Evolutionary conservation across 257 asterid genomes (phyloP).

Genomic region (Nicotiana attenuata): DNA sequence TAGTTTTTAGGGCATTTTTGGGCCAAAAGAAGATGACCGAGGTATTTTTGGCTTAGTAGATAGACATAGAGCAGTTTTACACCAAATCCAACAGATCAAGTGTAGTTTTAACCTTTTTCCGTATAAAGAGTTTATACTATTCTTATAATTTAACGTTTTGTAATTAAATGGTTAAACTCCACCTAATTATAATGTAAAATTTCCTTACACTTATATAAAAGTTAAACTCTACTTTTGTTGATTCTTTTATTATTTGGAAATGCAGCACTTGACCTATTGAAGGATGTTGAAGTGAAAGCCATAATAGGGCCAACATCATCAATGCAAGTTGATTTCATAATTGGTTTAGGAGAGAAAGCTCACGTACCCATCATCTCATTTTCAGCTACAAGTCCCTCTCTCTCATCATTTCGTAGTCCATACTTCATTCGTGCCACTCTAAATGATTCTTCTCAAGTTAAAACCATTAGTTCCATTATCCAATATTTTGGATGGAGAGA

Average conservation of each 20-base stretch:
- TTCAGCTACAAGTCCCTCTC: slow-evolving; percentile 52
- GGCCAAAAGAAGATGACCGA: no score
- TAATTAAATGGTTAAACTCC: no score
- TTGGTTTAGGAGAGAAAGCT: slow-evolving; percentile 44
- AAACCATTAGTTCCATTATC: slow-evolving; percentile 33
- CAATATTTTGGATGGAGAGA: slow-evolving; percentile 46
- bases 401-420: slow-evolving; percentile 27
- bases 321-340: slow-evolving; percentile 37
- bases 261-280: slow-evolving; percentile 55
- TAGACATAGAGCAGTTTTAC: no score
- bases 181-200: no score
- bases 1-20: no score
- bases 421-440: slow-evolving; percentile 43
- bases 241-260: background rate
- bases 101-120: no score
- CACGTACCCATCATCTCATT: slow-evolving; percentile 54
- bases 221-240: background rate
- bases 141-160: no score
- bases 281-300: slow-evolving; percentile 52
- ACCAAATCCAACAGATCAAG: no score
- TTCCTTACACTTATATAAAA: no score
- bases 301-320: slow-evolving; percentile 55
- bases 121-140: no score
- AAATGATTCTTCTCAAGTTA: slow-evolving; percentile 43
- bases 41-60: no score